Evolutionary conservation across 352 stramenopile species (phyloP).

Genomic region (Thraustochytrium striatum): DNA sequence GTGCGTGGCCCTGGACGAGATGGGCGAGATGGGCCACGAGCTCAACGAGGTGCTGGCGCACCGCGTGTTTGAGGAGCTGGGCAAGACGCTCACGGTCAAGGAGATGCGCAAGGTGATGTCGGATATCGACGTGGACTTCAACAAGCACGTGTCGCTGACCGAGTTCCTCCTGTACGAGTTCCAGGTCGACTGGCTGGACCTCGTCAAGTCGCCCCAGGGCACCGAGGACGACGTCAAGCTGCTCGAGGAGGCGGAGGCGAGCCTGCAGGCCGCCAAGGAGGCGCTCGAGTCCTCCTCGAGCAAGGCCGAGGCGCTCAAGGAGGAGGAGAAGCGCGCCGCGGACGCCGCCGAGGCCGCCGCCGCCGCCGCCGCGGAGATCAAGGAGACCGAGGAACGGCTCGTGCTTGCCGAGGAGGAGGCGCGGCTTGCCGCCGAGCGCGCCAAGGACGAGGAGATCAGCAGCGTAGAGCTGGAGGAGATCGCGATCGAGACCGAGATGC

Average conservation of each 20-base stretch:
- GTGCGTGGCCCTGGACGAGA: constrained; percentile 46
- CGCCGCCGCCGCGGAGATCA: constrained; percentile 24
- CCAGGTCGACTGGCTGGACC: constrained; percentile 50
- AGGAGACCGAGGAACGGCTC: constrained; percentile 9
- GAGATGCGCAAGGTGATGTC: constrained; percentile 53
- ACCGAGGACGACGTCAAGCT: neutral
- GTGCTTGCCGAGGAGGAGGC: constrained; percentile 17
- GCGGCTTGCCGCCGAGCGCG: neutral
- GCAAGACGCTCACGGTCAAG: constrained; percentile 50
- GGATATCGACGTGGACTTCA: constrained; percentile 57
- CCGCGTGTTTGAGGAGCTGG: constrained; percentile 49
- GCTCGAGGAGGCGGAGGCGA: constrained; percentile 22
- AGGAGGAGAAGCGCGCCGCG: constrained; percentile 47
- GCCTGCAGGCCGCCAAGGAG: constrained; percentile 33
- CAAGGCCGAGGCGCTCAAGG: constrained; percentile 28
- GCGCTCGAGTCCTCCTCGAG: constrained; percentile 8
- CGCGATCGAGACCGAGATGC: constrained; percentile 44
- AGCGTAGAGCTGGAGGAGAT: constrained; percentile 28
- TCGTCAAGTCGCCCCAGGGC: constrained; percentile 51
- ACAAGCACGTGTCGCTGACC: constrained; percentile 52
- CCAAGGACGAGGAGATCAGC: constrained; percentile 25
- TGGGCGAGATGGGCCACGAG: constrained; percentile 44
- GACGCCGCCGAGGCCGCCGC: constrained; percentile 31
- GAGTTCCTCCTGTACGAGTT: constrained; percentile 56
- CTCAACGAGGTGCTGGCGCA: constrained; percentile 54